A percentile compares a stretch with the other conserved stretches of the same genome.
Evolutionary conservation across 2,329 filamentous ascomycete genomes (phyloP).

Genomic region (Aspergillus floridensis): DNA sequence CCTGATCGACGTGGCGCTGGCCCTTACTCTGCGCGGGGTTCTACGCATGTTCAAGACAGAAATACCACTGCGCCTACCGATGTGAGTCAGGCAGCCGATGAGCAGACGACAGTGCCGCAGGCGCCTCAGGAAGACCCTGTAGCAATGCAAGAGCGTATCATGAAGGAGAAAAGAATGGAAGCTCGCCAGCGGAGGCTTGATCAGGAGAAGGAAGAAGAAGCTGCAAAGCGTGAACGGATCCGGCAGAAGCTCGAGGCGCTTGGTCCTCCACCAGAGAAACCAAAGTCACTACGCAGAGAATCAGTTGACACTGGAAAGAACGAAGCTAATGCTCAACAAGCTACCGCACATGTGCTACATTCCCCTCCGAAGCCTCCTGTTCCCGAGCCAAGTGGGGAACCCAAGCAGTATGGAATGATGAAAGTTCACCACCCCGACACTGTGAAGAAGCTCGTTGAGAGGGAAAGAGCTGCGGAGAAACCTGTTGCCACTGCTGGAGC

Average conservation of each 20-base stretch:
- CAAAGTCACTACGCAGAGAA: conserved; percentile 29
- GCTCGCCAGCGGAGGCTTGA: conserved; percentile 55
- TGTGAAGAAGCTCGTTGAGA: conserved; percentile 47
- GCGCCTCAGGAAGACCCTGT: conserved; percentile 42
- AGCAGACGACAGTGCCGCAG: conserved; percentile 17
- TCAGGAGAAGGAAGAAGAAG: conserved; percentile 56
- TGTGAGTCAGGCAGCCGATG: conserved; percentile 17
- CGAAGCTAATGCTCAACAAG: conserved; percentile 18
- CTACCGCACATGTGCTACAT: conserved; percentile 37
- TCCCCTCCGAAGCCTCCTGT: conserved; percentile 60
- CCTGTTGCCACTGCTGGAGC: conserved; percentile 20
- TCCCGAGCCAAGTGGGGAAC: conserved; percentile 55
- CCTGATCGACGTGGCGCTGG: conserved; percentile 27
- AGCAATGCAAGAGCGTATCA: conserved; percentile 58
- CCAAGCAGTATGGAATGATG: conserved; percentile 62
- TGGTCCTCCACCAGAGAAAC: conserved; percentile 45
- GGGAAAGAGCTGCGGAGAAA: conserved; percentile 37
- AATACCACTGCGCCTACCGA: conserved; percentile 20
- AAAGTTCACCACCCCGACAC: conserved; percentile 59
- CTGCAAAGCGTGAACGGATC: conserved; percentile 57
- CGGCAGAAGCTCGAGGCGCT: conserved; percentile 56
- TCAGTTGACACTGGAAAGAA: conserved; percentile 26
- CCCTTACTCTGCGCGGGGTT: conserved; percentile 31
- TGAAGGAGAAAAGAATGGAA: conserved; percentile 58
- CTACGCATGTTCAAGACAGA: conserved; percentile 29